A percentile compares a stretch with the other conserved stretches of the same genome.
These are phyloP conservation scores for Pinus taeda DNA, from an alignment of 75 land plant genomes.

Conservation along the genomic window DNA sequence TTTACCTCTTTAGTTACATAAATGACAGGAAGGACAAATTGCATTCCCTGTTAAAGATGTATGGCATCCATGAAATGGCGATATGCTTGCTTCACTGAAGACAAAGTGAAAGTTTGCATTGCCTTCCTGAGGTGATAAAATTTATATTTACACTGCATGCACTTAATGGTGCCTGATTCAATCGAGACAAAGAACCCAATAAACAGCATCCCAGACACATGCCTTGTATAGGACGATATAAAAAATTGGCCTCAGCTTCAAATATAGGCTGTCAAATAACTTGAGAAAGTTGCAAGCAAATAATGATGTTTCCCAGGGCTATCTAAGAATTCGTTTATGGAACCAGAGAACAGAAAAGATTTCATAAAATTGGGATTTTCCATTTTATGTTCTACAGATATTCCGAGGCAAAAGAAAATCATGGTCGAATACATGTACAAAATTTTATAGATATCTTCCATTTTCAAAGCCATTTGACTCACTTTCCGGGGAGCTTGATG, in stretches of 20 bases:
- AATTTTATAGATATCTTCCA: slow-evolving; percentile 2
- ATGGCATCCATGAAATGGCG: neutral
- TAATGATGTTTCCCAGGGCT: neutral
- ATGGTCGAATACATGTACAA: neutral
- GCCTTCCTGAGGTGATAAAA: neutral
- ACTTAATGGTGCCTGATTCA: neutral
- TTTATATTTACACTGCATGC: neutral
- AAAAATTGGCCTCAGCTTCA: neutral
- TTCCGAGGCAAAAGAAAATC: neutral
- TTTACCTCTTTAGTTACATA: neutral
- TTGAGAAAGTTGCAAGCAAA: neutral
- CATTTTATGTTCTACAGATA: neutral
- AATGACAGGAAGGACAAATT: neutral
- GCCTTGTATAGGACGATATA: neutral
- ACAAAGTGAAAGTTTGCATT: neutral
- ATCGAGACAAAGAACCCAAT: neutral
- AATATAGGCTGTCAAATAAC: neutral
- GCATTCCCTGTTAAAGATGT: neutral
- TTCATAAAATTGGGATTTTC: neutral
- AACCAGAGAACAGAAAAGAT: neutral
- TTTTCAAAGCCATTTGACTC: slow-evolving; percentile 9
- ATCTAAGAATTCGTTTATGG: neutral
- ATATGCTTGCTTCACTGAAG: neutral
- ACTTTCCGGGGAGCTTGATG: neutral
- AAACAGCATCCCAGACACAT: neutral